Evolutionary conservation across 768 basidiomycete genomes (phyloP).

Genomic region (Kwoniella europaea): DNA sequence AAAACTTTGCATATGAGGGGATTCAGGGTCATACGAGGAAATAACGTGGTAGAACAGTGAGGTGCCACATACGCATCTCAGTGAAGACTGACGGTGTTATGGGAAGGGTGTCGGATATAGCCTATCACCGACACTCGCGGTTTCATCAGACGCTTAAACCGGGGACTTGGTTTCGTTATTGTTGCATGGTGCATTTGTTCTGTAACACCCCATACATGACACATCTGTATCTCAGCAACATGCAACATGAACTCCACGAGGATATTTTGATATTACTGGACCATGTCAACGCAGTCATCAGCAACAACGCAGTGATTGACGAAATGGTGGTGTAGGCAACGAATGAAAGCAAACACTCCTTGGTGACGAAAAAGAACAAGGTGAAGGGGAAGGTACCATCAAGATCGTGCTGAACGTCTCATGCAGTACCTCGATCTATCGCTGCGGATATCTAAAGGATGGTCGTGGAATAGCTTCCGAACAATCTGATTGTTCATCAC

Average conservation of each 20-base stretch:
- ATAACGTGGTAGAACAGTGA: background rate
- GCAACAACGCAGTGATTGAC: too few species aligned
- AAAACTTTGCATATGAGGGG: background rate
- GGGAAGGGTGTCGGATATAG: slow-evolving; percentile 9
- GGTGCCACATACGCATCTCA: slow-evolving; percentile 8
- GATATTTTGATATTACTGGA: too few species aligned
- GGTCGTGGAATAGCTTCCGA: slow-evolving; percentile 1
- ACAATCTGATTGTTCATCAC: background rate
- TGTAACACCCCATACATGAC: too few species aligned
- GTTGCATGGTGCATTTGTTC: background rate
- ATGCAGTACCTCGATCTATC: background rate
- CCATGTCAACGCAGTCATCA: too few species aligned
- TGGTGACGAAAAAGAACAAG: too few species aligned
- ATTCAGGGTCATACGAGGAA: background rate
- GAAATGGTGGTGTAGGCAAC: too few species aligned
- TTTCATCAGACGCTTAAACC: background rate
- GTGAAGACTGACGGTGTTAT: background rate
- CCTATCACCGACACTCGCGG: slow-evolving; percentile 25
- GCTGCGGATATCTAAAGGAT: background rate
- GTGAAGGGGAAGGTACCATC: background rate
- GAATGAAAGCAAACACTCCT: too few species aligned
- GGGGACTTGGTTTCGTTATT: too few species aligned
- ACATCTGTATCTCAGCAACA: too few species aligned
- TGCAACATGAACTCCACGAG: too few species aligned
- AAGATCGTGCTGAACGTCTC: background rate